Percentiles rank a stretch among this genome's conserved stretches.
Evolutionary conservation across 169 alveolate species (phyloP).

Genomic region (Plasmodium inui): DNA sequence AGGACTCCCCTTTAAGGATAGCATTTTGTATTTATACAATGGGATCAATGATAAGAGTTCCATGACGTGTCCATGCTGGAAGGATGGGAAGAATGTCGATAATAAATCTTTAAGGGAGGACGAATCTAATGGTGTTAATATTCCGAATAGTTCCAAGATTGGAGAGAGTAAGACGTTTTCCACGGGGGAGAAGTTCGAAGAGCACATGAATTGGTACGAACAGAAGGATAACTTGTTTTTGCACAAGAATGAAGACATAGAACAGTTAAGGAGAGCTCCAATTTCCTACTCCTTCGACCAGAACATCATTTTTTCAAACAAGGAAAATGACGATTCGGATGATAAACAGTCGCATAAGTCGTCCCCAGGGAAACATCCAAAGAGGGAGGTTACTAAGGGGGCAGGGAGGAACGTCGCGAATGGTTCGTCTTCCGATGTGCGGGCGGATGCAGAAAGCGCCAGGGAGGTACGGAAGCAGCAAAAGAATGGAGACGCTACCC

Average conservation of each 20-base stretch:
- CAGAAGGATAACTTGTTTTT: not conserved
- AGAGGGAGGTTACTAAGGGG: not conserved
- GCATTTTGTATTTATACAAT: conserved; percentile 29
- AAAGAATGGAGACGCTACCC: not conserved
- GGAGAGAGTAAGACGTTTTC: conserved; percentile 3
- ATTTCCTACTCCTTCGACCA: not conserved
- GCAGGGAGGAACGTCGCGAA: not conserved
- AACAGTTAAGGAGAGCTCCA: conserved; percentile 2
- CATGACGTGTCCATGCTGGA: conserved; percentile 26
- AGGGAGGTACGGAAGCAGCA: not conserved
- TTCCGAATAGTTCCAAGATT: not conserved
- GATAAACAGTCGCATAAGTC: not conserved
- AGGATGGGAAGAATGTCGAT: conserved; percentile 11
- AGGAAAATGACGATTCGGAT: not conserved
- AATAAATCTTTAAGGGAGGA: not conserved
- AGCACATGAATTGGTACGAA: conserved; percentile 15
- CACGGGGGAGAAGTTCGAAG: not conserved
- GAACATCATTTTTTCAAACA: conserved; percentile 4
- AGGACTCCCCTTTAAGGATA: conserved; percentile 33
- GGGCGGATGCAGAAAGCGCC: not conserved
- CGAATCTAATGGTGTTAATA: not conserved
- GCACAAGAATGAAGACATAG: conserved; percentile 1
- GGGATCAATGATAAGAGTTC: conserved; percentile 38
- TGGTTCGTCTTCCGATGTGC: not conserved
- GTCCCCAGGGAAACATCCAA: not conserved